These are phyloP conservation scores for Rhytidhysteron rufulum DNA, from an alignment of 2,329 filamentous ascomycete genomes.

Conservation along the genomic window DNA sequence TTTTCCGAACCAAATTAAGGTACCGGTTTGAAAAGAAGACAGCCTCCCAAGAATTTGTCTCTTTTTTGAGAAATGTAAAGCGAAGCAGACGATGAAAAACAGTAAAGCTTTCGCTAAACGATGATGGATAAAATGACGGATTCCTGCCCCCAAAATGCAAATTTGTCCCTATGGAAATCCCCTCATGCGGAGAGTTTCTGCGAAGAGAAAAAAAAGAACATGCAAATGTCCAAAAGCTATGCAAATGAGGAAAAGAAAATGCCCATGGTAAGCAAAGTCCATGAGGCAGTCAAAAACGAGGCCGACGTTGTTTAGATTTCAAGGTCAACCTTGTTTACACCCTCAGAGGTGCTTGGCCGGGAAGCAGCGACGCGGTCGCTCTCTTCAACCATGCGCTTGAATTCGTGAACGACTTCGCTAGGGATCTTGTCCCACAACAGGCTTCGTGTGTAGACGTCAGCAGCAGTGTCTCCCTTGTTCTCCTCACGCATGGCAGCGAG, in stretches of 20 bases:
- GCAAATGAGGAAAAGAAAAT: conserved; percentile 2
- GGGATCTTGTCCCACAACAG: conserved; percentile 94
- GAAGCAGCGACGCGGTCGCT: conserved; percentile 45
- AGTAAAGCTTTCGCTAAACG: too few relatives aligned
- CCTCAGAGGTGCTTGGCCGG: conserved; percentile 28
- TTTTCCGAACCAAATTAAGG: conserved; percentile 4
- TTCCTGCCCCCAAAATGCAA: conserved; percentile 3
- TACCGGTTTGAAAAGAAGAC: conserved; percentile 5
- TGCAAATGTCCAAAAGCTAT: conserved; percentile 2
- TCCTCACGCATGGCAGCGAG: conserved; percentile 72
- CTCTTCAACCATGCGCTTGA: conserved; percentile 85
- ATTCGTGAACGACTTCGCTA: conserved; percentile 84
- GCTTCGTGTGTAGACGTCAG: conserved; percentile 89
- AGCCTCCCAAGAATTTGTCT: too few relatives aligned
- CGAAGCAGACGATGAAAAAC: too few relatives aligned
- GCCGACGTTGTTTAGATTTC: conserved; percentile 16
- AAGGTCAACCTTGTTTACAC: conserved; percentile 22
- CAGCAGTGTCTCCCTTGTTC: conserved; percentile 65
- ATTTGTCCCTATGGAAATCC: conserved; percentile 1
- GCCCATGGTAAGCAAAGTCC: not conserved
- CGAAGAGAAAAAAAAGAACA: not conserved
- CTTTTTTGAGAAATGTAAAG: too few relatives aligned
- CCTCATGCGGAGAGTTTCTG: not conserved
- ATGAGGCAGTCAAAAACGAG: conserved; percentile 7
- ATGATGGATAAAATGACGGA: conserved; percentile 1